These are phyloP conservation scores for Calycina herbarum DNA, from an alignment of 2,329 filamentous ascomycete genomes.

Conservation along the genomic window DNA sequence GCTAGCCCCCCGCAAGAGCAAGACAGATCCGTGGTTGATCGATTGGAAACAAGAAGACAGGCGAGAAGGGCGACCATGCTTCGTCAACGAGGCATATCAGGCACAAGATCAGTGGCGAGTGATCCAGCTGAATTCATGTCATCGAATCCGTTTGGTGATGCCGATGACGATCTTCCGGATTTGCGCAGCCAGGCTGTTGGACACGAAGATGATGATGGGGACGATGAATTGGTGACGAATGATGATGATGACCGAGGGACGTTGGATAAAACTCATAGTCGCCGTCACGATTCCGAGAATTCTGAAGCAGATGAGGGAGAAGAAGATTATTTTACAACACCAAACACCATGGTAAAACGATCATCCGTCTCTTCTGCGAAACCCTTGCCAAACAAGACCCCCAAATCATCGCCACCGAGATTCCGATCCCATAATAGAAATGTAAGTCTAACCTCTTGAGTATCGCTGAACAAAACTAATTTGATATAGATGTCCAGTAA, in stretches of 20 bases:
- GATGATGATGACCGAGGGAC: constrained; percentile 66
- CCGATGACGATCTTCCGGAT: constrained; percentile 8
- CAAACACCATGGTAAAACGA: constrained; percentile 35
- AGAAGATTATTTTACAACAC: constrained; percentile 58
- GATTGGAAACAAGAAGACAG: constrained; percentile 48
- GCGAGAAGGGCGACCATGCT: constrained; percentile 32
- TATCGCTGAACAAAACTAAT: neutral
- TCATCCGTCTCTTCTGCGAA: constrained; percentile 20
- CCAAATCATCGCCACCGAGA: constrained; percentile 25
- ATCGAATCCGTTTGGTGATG: constrained; percentile 34
- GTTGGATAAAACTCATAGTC: constrained; percentile 42
- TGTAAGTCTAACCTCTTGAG: neutral
- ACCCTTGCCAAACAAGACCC: constrained; percentile 6
- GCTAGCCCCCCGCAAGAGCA: constrained; percentile 60
- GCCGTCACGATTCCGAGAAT: constrained; percentile 28
- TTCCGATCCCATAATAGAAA: constrained; percentile 63
- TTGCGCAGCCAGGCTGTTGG: constrained; percentile 15
- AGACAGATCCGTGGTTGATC: constrained; percentile 57
- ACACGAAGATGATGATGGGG: constrained; percentile 54
- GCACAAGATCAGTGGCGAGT: constrained; percentile 58
- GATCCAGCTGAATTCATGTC: constrained; percentile 65
- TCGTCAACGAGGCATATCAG: constrained; percentile 42
- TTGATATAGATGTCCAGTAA: constrained; percentile 62
- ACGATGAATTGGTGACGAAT: constrained; percentile 85
- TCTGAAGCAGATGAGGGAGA: constrained; percentile 42